Conservation (phyloP, 2,329 filamentous ascomycete genomes). For the Myriosclerotinia scirpicola region DNA sequence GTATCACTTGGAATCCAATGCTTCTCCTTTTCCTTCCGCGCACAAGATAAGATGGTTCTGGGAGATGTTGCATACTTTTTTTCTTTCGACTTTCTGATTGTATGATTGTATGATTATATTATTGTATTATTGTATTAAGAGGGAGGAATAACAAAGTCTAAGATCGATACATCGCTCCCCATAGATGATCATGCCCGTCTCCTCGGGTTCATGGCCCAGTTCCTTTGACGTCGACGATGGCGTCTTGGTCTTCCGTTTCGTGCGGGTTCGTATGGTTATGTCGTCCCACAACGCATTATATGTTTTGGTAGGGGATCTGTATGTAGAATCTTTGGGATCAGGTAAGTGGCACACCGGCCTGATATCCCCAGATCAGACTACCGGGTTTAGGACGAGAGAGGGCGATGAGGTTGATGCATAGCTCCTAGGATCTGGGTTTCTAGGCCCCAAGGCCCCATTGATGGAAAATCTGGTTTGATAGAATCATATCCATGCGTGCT, state of each 20-base stretch:
- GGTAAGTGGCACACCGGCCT: background rate
- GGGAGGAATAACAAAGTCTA: slow-evolving; percentile 9
- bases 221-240: slow-evolving; percentile 9
- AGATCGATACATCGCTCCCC: slow-evolving; percentile 7
- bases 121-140: too few species aligned
- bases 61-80: too few species aligned
- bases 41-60: too few species aligned
- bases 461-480: slow-evolving; percentile 6
- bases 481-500: slow-evolving; percentile 16
- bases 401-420: background rate
- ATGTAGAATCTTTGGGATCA: slow-evolving; percentile 1
- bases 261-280: background rate
- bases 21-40: too few species aligned
- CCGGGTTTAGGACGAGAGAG: background rate
- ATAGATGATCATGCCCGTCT: slow-evolving; percentile 9
- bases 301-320: too few species aligned
- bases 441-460: slow-evolving; percentile 15
- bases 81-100: too few species aligned
- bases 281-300: slow-evolving; percentile 5
- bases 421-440: slow-evolving; percentile 6
- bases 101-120: too few species aligned
- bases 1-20: too few species aligned
- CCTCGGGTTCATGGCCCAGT: slow-evolving; percentile 3
- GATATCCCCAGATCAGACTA: slow-evolving; percentile 9
- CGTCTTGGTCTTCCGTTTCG: background rate